Evolutionary conservation across 129 eudicot genomes (phyloP), one percentile per base, ranked within the genome.

Genomic region (Apium graveolens): DNA sequence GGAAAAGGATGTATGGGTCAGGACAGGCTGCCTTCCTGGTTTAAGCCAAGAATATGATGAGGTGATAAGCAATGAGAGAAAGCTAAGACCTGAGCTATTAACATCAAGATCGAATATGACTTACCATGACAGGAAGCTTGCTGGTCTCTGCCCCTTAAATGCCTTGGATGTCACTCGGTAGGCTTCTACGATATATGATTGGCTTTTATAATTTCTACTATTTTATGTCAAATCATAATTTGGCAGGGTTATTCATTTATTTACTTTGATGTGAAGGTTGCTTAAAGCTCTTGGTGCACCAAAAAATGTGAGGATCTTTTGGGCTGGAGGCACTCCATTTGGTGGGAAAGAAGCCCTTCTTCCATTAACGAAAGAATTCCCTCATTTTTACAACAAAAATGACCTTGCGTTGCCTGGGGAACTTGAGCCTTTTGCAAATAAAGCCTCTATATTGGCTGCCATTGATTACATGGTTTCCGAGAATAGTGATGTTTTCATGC

Each of bases 1-100:
- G 98, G 98, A 94, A 84, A 91, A 90, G 83, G 99, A 96, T 80
- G 99, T 96, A 3, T 96, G 99, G 99, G 96, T 96, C 29, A 89
- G 99, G 80, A 96, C 99, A 4, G 99, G 99, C 42, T 96, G 99
- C 82, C 96, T 91, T 87, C 99, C 99, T 27, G 97, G 97, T 49
- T 83, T 91, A 53, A 91, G 83, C 83, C 86, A 39, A 38, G 82
- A 90, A 71, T 89, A 84, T 46, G 97, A 94, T 39, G 91, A 90
- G 39, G 87, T 91, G 37, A 87, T 94, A 69, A 80, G 80, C 62
- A 89, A 89, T 46, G 98, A 94, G 81, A 81, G 98, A 81, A 88
- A 84, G 84, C 78, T 79, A 29, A 86, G 87, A 1, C 98, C 98
- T 1, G 89, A 91, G 87, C 96, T 94, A 62, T 87, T 94, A 81